Evolutionary conservation across 495 filamentous ascomycete species (phyloP).

Genomic region (Darksidea phi): DNA sequence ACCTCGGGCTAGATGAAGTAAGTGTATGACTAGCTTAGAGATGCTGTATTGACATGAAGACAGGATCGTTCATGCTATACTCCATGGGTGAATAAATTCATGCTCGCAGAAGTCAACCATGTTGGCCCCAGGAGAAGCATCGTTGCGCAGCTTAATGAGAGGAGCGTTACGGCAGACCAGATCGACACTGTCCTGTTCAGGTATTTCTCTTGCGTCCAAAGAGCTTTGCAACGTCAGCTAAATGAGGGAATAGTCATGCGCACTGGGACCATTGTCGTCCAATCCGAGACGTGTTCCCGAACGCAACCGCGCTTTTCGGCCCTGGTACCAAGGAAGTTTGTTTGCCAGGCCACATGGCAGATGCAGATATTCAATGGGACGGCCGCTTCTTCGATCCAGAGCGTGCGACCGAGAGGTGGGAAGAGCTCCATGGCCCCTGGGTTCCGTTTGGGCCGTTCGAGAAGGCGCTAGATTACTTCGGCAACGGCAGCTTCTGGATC

Average conservation of each 20-base stretch:
- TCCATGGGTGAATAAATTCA: conserved; percentile 30
- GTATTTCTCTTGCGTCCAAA: conserved; percentile 3
- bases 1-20: conserved; percentile 29
- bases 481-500: conserved; percentile 41
- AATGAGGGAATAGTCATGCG: conserved; percentile 18
- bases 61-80: conserved; percentile 31
- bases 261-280: conserved; percentile 36
- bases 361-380: conserved; percentile 29
- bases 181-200: conserved; percentile 33
- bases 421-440: conserved; percentile 28
- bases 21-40: conserved; percentile 3
- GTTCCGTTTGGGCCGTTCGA: conserved; percentile 38
- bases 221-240: no score
- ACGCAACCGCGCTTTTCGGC: conserved; percentile 30
- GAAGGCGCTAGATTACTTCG: conserved; percentile 39
- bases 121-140: conserved; percentile 29
- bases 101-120: conserved; percentile 25
- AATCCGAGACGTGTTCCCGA: conserved; percentile 30
- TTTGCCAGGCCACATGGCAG: conserved; percentile 27
- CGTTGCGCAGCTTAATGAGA: conserved; percentile 21
- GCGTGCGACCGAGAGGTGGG: conserved; percentile 26
- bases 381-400: conserved; percentile 33
- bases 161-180: conserved; percentile 11
- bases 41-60: background rate
- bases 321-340: conserved; percentile 27